Evolutionary conservation across 2,329 filamentous ascomycete genomes (phyloP).

Genomic region (Xylaria hypoxylon): DNA sequence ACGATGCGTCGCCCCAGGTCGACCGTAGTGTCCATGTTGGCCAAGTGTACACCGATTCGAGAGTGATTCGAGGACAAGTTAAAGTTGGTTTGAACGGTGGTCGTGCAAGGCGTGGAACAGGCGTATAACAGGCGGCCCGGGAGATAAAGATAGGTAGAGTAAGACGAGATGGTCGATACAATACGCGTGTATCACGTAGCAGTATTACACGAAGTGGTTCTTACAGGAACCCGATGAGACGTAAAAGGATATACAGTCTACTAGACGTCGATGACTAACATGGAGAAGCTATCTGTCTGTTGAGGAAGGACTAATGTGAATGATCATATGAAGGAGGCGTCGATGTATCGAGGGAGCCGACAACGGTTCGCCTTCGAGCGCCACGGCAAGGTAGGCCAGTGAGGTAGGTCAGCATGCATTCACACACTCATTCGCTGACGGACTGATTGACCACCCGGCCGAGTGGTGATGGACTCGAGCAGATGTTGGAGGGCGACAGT

Average conservation of each 20-base stretch:
- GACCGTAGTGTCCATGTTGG: conserved; percentile 60
- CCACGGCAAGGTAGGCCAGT: conserved; percentile 20
- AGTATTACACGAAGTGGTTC: conserved; percentile 14
- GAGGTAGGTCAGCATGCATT: not conserved
- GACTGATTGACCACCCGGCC: conserved; percentile 14
- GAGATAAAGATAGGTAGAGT: not conserved
- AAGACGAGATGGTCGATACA: conserved; percentile 3
- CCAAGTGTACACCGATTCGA: not conserved
- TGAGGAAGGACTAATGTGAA: not conserved
- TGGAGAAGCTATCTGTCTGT: conserved; percentile 2
- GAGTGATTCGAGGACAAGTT: not conserved
- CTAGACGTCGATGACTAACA: not conserved
- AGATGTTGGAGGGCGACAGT: conserved; percentile 1
- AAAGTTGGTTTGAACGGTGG: not conserved
- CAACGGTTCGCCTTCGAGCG: conserved; percentile 9
- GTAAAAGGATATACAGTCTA: not conserved
- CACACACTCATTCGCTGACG: not conserved
- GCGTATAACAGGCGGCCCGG: not conserved
- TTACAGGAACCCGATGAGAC: not conserved
- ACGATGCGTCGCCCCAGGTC: conserved; percentile 86
- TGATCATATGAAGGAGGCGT: conserved; percentile 11
- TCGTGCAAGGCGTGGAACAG: conserved; percentile 11
- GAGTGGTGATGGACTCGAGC: conserved; percentile 2
- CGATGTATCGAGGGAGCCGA: conserved; percentile 13
- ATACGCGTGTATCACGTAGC: conserved; percentile 10